These are phyloP conservation scores for Fraxinus pennsylvanica DNA, from an alignment of 257 asterid genomes.

Conservation along the genomic window DNA sequence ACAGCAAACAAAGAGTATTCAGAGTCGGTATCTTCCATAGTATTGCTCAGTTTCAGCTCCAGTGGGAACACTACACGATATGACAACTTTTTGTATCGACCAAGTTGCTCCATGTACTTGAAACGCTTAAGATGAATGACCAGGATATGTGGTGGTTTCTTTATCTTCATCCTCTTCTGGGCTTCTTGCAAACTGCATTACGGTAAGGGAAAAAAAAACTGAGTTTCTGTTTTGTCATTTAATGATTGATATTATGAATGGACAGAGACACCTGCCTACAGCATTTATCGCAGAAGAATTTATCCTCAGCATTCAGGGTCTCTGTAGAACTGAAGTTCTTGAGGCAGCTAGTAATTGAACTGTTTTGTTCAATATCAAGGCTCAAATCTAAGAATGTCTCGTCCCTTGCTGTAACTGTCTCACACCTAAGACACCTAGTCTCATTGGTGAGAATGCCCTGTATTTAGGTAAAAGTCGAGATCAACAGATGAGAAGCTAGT, in stretches of 20 bases:
- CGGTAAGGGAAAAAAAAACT: not conserved
- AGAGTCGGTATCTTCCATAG: conserved; percentile 54
- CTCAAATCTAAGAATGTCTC: conserved; percentile 88
- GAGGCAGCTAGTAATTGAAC: conserved; percentile 94
- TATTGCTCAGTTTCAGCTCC: conserved; percentile 69
- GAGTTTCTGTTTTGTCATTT: conserved; percentile 3
- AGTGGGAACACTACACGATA: conserved; percentile 78
- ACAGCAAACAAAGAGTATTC: conserved; percentile 77
- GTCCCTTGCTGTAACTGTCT: conserved; percentile 94
- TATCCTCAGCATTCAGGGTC: conserved; percentile 57
- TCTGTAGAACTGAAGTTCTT: conserved; percentile 93
- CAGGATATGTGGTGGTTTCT: conserved; percentile 68
- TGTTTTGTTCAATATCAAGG: conserved; percentile 92
- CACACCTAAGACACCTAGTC: conserved; percentile 83
- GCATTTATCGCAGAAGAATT: conserved; percentile 57
- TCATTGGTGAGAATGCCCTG: conserved; percentile 93
- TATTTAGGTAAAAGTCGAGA: conserved; percentile 26
- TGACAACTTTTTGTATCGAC: conserved; percentile 67
- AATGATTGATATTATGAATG: not conserved
- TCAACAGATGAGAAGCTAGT: not conserved
- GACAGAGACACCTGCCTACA: conserved; percentile 37
- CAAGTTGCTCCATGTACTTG: conserved; percentile 77
- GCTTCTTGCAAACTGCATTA: conserved; percentile 78
- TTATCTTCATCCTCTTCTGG: conserved; percentile 81
- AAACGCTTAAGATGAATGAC: conserved; percentile 84